These are phyloP conservation scores for Aquilaria malaccensis DNA, from an alignment of 345 rosid species.

Conservation along the genomic window DNA sequence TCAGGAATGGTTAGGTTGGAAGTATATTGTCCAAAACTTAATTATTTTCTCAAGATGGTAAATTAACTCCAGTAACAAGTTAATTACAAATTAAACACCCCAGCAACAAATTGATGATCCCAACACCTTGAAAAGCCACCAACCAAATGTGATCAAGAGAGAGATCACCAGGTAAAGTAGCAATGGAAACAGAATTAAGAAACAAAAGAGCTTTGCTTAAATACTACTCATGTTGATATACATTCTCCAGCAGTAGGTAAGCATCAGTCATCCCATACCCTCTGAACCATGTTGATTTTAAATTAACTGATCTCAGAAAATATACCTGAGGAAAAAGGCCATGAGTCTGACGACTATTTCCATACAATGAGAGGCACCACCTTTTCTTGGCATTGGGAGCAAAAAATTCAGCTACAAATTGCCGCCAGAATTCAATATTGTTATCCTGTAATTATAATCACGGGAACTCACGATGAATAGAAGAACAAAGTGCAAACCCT, in stretches of 20 bases:
- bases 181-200: too few relatives aligned
- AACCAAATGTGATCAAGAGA: too few relatives aligned
- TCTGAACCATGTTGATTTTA: neutral
- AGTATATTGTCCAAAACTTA: too few relatives aligned
- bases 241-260: neutral
- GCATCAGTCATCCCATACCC: neutral
- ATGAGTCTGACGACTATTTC: constrained; percentile 61
- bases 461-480: neutral
- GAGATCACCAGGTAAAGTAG: too few relatives aligned
- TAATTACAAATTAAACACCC: too few relatives aligned
- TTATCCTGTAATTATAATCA: constrained; percentile 43
- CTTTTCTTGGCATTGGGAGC: constrained; percentile 69
- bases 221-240: too few relatives aligned
- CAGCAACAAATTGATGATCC: too few relatives aligned
- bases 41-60: too few relatives aligned
- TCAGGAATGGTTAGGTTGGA: too few relatives aligned
- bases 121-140: too few relatives aligned
- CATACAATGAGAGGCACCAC: constrained; percentile 78
- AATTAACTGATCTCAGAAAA: neutral
- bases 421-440: constrained; percentile 73
- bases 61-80: too few relatives aligned
- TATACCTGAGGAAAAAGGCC: constrained; percentile 75
- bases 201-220: too few relatives aligned
- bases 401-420: constrained; percentile 58
- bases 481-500: neutral